Evolutionary conservation across 1,284 basidiomycete genomes (phyloP).

Genomic region (Pterula multifida): DNA sequence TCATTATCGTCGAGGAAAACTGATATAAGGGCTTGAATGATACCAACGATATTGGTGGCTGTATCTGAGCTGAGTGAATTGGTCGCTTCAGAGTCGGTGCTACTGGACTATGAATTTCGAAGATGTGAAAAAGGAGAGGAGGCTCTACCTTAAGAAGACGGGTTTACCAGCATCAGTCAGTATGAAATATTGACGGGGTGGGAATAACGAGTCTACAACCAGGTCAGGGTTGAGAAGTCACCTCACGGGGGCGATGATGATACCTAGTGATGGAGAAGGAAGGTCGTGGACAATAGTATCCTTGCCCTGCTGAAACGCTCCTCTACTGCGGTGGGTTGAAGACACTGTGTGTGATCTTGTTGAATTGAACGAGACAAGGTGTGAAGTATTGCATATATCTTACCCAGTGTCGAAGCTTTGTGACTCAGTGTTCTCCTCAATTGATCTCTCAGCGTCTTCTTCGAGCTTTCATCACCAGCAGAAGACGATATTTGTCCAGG

Average conservation of each 20-base stretch:
- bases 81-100: neutral
- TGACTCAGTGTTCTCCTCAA: conserved; percentile 52
- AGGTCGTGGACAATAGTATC: neutral
- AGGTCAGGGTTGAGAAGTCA: conserved; percentile 5
- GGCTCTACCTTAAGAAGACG: conserved; percentile 67
- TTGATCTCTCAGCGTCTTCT: conserved; percentile 55
- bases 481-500: conserved; percentile 27
- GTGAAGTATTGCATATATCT: neutral
- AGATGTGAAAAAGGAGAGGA: conserved; percentile 22
- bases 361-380: neutral
- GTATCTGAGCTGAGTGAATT: conserved; percentile 43
- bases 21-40: conserved; percentile 92
- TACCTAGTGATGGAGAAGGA: conserved; percentile 6
- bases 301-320: neutral
- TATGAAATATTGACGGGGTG: conserved; percentile 77
- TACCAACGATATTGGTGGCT: conserved; percentile 74
- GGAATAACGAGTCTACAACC: conserved; percentile 30
- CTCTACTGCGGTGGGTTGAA: neutral
- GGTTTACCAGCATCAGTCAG: conserved; percentile 94
- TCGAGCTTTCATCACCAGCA: conserved; percentile 41
- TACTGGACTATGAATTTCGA: no score
- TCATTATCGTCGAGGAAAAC: conserved; percentile 72
- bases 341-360: neutral
- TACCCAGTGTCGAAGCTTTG: conserved; percentile 25
- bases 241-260: conserved; percentile 8